A percentile compares a stretch with the other conserved stretches of the same genome.
phyloP scores from a whole-genome alignment of 495 filamentous ascomycete species.

The Trichodelitschia bisporula region DNA sequence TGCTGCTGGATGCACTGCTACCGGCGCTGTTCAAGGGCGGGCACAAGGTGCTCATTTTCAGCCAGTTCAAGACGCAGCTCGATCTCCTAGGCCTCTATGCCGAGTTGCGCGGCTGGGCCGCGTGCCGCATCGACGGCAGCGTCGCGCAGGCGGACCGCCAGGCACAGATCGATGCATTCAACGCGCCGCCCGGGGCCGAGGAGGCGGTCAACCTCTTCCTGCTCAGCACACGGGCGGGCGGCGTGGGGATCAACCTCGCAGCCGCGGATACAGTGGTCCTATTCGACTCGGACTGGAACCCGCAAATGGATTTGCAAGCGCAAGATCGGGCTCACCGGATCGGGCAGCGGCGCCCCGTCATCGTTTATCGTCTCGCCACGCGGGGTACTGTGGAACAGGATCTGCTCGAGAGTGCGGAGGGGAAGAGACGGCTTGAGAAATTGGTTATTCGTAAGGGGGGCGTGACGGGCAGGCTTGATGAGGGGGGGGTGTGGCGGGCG shows the following conservation, averaged over 20 bases:
- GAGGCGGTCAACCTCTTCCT: constrained; percentile 54
- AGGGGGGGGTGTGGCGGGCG: constrained; percentile 37
- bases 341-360: constrained; percentile 71
- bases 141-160: constrained; percentile 60
- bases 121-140: constrained; percentile 82
- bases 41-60: constrained; percentile 90
- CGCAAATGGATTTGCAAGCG: constrained; percentile 88
- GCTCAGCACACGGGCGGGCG: constrained; percentile 72
- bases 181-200: constrained; percentile 22
- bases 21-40: constrained; percentile 45
- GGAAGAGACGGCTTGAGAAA: constrained; percentile 82
- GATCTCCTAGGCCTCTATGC: constrained; percentile 82
- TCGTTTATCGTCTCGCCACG: constrained; percentile 88
- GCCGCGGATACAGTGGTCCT: constrained; percentile 53
- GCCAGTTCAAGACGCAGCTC: constrained; percentile 83
- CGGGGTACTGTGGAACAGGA: constrained; percentile 81
- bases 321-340: constrained; percentile 90
- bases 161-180: constrained; percentile 69
- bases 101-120: constrained; percentile 42
- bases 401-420: constrained; percentile 68
- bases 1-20: constrained; percentile 69
- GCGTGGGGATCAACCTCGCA: constrained; percentile 74
- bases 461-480: constrained; percentile 33
- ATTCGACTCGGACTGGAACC: constrained; percentile 84
- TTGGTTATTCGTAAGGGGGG: constrained; percentile 85